Evolutionary conservation across 257 asterid species (phyloP).

Genomic region (Solanum bulbocastanum): DNA sequence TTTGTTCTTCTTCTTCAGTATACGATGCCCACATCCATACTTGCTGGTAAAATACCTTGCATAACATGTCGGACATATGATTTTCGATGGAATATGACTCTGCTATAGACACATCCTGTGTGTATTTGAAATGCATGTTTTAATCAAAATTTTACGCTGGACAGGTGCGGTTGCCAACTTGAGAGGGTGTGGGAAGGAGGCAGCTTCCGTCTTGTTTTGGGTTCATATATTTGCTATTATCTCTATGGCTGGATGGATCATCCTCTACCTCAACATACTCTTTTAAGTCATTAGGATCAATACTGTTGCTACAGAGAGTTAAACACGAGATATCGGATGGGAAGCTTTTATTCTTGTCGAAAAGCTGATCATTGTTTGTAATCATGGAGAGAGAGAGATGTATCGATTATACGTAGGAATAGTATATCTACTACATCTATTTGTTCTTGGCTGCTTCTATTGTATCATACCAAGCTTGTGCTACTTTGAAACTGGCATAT

Average conservation of each 20-base stretch:
- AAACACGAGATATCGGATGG: background rate
- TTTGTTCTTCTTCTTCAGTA: conserved; percentile 93
- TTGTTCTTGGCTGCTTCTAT: background rate
- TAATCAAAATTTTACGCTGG: background rate
- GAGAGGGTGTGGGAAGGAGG: conserved; percentile 95
- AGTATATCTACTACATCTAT: background rate
- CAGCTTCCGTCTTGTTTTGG: conserved; percentile 94
- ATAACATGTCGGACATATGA: background rate
- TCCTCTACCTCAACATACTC: conserved; percentile 74
- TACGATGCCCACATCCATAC: conserved; percentile 98
- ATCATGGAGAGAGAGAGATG: background rate
- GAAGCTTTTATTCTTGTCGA: background rate
- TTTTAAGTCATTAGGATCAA: conserved; percentile 26
- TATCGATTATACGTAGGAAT: background rate
- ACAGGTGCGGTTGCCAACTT: conserved; percentile 95
- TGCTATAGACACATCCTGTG: background rate
- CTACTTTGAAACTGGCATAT: background rate
- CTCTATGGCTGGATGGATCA: conserved; percentile 98
- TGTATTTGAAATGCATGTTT: background rate
- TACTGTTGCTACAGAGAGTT: background rate
- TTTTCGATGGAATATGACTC: background rate
- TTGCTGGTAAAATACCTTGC: conserved; percentile 43
- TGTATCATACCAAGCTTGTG: background rate
- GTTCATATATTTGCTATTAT: conserved; percentile 87
- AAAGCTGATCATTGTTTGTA: background rate